These are phyloP conservation scores for Coniochaeta prunicola DNA, from an alignment of 2,329 filamentous ascomycete genomes.

Conservation along the genomic window DNA sequence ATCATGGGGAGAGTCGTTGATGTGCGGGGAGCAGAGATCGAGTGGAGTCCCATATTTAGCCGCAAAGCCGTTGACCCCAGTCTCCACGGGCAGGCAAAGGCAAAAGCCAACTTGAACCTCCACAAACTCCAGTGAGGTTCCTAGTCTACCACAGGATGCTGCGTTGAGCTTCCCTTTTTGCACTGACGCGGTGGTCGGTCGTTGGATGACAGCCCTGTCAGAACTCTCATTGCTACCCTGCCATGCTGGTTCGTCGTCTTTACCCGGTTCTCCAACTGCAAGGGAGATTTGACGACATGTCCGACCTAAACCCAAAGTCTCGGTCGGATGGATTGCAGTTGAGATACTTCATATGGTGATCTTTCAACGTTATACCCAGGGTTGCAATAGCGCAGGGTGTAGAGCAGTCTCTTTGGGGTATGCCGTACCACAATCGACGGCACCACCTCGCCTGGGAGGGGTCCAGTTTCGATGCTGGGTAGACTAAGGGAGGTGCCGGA, in stretches of 20 bases:
- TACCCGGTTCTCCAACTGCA: conserved; percentile 1
- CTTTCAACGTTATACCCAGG: not conserved
- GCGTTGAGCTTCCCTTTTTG: not conserved
- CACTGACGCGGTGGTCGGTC: not conserved
- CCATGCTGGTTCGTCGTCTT: not conserved
- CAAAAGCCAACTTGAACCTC: not conserved
- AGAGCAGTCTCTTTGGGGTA: no score
- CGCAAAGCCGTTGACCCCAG: not conserved
- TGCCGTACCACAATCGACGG: no score
- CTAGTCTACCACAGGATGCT: not conserved
- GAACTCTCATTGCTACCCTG: not conserved
- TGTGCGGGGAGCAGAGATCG: not conserved
- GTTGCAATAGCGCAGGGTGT: no score
- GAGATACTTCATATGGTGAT: not conserved
- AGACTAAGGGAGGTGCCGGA: no score
- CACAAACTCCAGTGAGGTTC: not conserved
- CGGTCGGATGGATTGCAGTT: not conserved
- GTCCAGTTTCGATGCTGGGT: no score
- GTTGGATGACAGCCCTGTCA: not conserved
- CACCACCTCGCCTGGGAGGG: no score
- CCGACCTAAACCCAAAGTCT: not conserved
- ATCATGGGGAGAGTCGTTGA: no score
- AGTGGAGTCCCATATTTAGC: not conserved
- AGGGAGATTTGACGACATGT: not conserved
- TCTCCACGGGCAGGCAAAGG: not conserved